These are phyloP conservation scores for Friedmanniomyces endolithicus DNA, from an alignment of 495 filamentous ascomycete species.

Conservation along the genomic window DNA sequence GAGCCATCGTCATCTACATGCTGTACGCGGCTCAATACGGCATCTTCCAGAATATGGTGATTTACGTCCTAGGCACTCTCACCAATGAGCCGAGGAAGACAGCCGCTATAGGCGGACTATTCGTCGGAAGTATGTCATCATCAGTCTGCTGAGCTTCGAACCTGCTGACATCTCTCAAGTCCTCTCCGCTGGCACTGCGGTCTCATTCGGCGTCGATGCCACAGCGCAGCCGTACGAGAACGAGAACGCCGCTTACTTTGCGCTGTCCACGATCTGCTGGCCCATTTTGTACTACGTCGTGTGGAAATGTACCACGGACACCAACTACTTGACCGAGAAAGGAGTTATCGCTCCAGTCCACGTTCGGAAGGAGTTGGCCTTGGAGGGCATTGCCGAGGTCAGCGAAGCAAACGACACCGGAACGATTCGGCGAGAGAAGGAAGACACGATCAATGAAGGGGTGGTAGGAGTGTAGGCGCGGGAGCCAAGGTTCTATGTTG, in stretches of 20 bases:
- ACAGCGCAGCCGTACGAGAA: constrained; percentile 1
- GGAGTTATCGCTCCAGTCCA: constrained; percentile 3
- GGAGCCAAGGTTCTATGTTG: no score
- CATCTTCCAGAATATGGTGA: constrained; percentile 7
- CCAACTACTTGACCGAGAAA: constrained; percentile 6
- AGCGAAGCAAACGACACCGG: background rate
- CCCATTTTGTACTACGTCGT: constrained; percentile 5
- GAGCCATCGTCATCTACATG: constrained; percentile 6
- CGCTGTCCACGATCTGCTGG: constrained; percentile 4
- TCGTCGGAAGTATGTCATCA: background rate
- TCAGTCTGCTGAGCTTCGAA: background rate
- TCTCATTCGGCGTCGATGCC: constrained; percentile 6
- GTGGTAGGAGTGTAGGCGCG: background rate
- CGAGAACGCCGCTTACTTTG: constrained; percentile 7
- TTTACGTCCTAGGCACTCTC: background rate
- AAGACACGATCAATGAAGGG: background rate
- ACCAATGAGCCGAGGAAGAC: constrained; percentile 1
- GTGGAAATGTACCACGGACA: constrained; percentile 9
- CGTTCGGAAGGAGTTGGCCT: constrained; percentile 2
- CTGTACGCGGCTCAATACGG: constrained; percentile 6
- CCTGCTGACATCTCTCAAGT: background rate
- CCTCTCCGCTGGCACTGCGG: background rate
- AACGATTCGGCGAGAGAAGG: background rate
- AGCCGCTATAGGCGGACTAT: constrained; percentile 3
- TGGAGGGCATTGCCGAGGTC: background rate